These are phyloP conservation scores for Lactarius deliciosus DNA, from an alignment of 768 basidiomycete species.

Conservation along the genomic window DNA sequence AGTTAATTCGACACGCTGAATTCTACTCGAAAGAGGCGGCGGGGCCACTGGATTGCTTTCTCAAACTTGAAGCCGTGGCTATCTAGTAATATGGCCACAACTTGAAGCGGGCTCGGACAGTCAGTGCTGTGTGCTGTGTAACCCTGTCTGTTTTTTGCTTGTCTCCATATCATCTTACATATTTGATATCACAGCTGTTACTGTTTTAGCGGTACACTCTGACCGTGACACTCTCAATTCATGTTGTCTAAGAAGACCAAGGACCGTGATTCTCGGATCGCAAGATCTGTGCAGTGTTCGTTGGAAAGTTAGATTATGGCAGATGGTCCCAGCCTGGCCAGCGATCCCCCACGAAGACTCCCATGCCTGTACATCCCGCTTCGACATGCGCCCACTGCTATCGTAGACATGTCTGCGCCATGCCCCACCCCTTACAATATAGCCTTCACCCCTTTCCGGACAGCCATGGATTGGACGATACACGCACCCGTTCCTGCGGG, in stretches of 20 bases:
- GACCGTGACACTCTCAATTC: neutral
- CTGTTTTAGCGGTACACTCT: neutral
- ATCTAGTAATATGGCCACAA: too few species aligned
- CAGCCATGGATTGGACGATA: conserved; percentile 55
- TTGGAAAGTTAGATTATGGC: too few species aligned
- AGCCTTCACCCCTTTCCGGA: conserved; percentile 54
- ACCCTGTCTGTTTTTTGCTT: too few species aligned
- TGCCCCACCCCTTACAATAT: conserved; percentile 62
- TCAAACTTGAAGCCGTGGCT: too few species aligned
- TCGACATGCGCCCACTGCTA: conserved; percentile 65
- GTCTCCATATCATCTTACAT: too few species aligned
- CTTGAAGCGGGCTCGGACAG: too few species aligned
- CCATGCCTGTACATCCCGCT: conserved; percentile 36
- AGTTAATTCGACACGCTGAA: neutral
- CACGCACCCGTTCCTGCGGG: conserved; percentile 53
- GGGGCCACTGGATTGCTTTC: too few species aligned
- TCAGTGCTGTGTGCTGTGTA: too few species aligned
- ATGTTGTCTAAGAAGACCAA: neutral
- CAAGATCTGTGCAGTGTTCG: neutral
- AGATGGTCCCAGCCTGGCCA: conserved; percentile 14
- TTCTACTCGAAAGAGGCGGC: neutral
- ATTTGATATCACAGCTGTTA: neutral
- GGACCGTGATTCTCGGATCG: neutral
- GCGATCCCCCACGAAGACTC: conserved; percentile 25
- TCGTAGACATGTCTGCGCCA: conserved; percentile 55